Evolutionary conservation across 169 alveolate genomes (phyloP).

Genomic region (Amoebophrya sp.): DNA sequence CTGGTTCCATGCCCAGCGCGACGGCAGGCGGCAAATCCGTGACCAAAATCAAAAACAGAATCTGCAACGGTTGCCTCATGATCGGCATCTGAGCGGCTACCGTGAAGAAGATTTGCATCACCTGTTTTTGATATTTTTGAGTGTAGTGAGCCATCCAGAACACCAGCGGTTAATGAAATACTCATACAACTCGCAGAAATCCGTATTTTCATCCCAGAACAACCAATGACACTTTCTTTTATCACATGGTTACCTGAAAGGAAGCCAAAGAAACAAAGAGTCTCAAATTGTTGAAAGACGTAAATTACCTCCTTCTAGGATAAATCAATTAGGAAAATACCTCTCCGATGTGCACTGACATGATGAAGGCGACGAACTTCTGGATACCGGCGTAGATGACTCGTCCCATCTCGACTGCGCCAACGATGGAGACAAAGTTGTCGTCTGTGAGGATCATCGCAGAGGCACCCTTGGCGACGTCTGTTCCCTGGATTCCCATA

Average conservation of each 20-base stretch:
- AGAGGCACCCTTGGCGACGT: conserved; percentile 85
- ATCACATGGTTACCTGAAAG: too few relatives aligned
- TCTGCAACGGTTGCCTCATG: conserved; percentile 54
- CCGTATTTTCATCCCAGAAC: too few relatives aligned
- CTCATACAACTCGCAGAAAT: too few relatives aligned
- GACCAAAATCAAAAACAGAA: conserved; percentile 75
- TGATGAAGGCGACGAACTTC: conserved; percentile 76
- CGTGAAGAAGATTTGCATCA: conserved; percentile 44
- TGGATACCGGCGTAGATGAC: conserved; percentile 77
- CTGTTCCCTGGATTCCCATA: conserved; percentile 83
- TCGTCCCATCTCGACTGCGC: conserved; percentile 81
- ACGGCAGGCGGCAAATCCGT: conserved; percentile 89
- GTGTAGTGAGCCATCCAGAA: too few relatives aligned
- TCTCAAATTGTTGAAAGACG: too few relatives aligned
- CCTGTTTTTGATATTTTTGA: too few relatives aligned
- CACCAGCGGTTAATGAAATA: too few relatives aligned
- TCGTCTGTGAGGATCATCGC: conserved; percentile 70
- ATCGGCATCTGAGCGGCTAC: conserved; percentile 32
- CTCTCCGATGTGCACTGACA: conserved; percentile 80
- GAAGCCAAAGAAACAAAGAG: too few relatives aligned
- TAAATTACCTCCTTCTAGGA: too few relatives aligned
- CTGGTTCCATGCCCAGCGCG: conserved; percentile 83
- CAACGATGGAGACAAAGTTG: conserved; percentile 66
- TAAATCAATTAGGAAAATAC: conserved; percentile 58
- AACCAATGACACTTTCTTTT: too few relatives aligned